These are phyloP conservation scores for Dipodascopsis uninucleata DNA, from an alignment of 805 yeast species.

Conservation along the genomic window DNA sequence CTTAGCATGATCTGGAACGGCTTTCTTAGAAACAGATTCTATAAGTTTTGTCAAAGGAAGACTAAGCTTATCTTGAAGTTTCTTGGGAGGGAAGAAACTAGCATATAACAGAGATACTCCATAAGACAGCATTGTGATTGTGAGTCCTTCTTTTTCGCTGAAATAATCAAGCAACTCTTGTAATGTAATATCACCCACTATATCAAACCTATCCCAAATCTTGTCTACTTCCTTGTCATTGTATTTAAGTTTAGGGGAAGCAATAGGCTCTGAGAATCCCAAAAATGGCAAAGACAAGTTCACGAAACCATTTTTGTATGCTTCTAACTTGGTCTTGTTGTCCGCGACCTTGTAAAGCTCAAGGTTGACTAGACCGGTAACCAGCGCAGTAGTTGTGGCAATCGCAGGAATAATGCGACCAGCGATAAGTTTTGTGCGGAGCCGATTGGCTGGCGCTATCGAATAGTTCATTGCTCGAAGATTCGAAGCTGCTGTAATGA, in stretches of 20 bases:
- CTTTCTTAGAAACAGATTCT: conserved; percentile 80
- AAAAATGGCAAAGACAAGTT: conserved; percentile 92
- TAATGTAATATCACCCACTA: conserved; percentile 61
- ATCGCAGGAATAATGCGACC: conserved; percentile 98
- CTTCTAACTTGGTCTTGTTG: conserved; percentile 63
- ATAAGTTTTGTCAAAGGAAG: conserved; percentile 71
- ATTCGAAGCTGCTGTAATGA: conserved; percentile 92
- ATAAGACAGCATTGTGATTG: conserved; percentile 84
- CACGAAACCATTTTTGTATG: conserved; percentile 87
- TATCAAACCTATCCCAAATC: conserved; percentile 93
- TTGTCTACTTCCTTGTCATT: conserved; percentile 75
- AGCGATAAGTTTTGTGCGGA: conserved; percentile 93
- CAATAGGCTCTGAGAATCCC: conserved; percentile 94
- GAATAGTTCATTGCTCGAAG: conserved; percentile 77
- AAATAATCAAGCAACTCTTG: conserved; percentile 71
- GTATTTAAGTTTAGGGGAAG: conserved; percentile 76
- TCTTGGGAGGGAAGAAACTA: conserved; percentile 88
- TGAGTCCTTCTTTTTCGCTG: conserved; percentile 76
- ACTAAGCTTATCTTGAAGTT: conserved; percentile 69
- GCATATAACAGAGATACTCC: conserved; percentile 90
- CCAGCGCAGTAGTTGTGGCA: conserved; percentile 98
- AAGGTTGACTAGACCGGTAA: conserved; percentile 88
- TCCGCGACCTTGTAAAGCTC: conserved; percentile 90
- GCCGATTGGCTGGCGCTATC: conserved; percentile 64
- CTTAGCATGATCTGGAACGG: conserved; percentile 66